Base-by-base conservation (phyloP, 2,329 filamentous ascomycete species). In the Thelonectria blattea region DNA sequence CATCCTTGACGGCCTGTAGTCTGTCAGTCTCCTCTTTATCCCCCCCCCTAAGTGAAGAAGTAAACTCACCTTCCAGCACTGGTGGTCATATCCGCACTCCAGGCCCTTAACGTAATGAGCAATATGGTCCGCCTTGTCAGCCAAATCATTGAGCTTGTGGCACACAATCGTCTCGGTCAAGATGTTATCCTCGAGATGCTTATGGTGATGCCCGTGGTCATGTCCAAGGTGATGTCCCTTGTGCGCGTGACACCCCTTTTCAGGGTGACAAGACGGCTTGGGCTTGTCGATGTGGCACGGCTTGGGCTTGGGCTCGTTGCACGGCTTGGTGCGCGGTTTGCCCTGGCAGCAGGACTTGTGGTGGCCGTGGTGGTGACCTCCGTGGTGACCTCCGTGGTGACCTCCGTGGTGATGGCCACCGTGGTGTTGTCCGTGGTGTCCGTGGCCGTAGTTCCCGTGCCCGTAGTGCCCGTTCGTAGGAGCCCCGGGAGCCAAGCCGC, bases 1-100 rank as follows among this genome's bases (percentile, higher is more conserved):
- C 61, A 22, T 69, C 46, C 34, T 63, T 57, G 15, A 72, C 59
- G 10, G 63, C 56, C 71, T 72, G 20, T 17, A 14, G 4, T 10
- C 9, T 32, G 48, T 72, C 30, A 72, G 66, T n/a, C 9, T 50
- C 17, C 9, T 50, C 17, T 24, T 6, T 24, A 24, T 24, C 6
- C 22, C 22, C 22, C 11, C 14, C 24, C 20, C 49, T 34, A 10
- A 3, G 8, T 1, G 8, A 17, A 2, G n/a, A 8, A 3, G 8
- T 8, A 15, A 9, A 12, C 10, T 52, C 39, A 69, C 69, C 53
- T 67, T 52, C 72, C 70, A 73, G 64, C 70, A 73, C 12, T 45
- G 14, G 32, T 63, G 54, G 42, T 65, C 51, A n/a, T 68, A 57
- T 11, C 61, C 64, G 52, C 65, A 69, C 34, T 64, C 32, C 17